A percentile compares a stretch with the other conserved stretches of the same genome.
phyloP scores from a whole-genome alignment of 139 green algal species.

The Chlorella sp. region DNA sequence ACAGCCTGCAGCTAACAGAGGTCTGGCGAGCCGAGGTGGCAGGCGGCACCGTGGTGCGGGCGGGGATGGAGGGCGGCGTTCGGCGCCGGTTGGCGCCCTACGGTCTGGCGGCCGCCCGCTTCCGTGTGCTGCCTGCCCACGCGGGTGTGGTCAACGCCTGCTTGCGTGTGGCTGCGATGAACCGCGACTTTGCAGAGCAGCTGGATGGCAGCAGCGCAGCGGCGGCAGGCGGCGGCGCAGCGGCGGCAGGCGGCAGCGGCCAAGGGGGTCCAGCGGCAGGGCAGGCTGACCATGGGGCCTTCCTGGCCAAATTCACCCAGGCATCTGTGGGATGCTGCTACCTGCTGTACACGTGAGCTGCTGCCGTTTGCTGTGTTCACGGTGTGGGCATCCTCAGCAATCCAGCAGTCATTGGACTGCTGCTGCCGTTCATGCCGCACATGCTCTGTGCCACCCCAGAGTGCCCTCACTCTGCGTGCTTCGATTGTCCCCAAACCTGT shows the following conservation, averaged over 20 bases:
- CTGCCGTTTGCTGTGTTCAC: background rate
- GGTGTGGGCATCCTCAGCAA: too few relatives aligned
- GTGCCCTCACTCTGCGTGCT: too few relatives aligned
- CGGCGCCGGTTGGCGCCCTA: conserved; percentile 41
- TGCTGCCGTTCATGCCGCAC: too few relatives aligned
- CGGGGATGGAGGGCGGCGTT: conserved; percentile 37
- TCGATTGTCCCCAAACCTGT: background rate
- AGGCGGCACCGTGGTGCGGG: background rate
- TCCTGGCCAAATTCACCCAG: conserved; percentile 27
- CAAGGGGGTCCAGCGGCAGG: background rate
- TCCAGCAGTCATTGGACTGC: too few relatives aligned
- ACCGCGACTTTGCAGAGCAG: conserved; percentile 32
- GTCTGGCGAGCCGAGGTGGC: conserved; percentile 37
- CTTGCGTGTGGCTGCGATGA: conserved; percentile 31
- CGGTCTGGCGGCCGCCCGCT: conserved; percentile 29
- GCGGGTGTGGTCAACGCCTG: conserved; percentile 30
- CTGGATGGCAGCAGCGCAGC: background rate
- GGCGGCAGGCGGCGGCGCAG: background rate
- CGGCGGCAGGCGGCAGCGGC: background rate
- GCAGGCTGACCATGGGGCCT: background rate
- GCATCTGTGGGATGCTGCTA: conserved; percentile 44
- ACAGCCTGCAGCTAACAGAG: conserved; percentile 46
- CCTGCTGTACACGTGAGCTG: conserved; percentile 41
- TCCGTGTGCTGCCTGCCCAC: conserved; percentile 22
- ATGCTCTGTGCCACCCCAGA: too few relatives aligned